Base-by-base conservation (phyloP, 495 filamentous ascomycete species). In the Venustampulla echinocandica region DNA sequence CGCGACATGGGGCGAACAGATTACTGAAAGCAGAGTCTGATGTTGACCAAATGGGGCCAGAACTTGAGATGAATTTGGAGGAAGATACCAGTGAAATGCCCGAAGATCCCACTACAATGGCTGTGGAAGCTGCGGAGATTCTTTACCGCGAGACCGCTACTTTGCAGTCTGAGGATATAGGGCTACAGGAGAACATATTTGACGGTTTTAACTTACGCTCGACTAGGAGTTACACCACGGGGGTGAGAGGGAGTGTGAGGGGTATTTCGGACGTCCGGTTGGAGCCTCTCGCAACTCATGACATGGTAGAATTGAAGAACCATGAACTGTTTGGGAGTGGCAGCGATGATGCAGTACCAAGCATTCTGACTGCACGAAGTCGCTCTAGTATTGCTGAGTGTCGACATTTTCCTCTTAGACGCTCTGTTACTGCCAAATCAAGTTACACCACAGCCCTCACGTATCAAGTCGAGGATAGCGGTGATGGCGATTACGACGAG, bases 1-100 rank as follows among this genome's bases (percentile, higher is more conserved):
- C 65, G 22, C 67, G 64, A 47, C 53, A 66, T 50, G 71, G 71
- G 0, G 53, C 63, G 7, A 60, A 64, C 14, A 52, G 70, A n/a
- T 44, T 52, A 42, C 22, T 20, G 21, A 2, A 42, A 7, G 42
- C 50, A n/a, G 23, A 25, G n/a, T 21, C n/a, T 19, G 23, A 44
- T 15, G 14, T 6, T n/a, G 46, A 37, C 7, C 37, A 21, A n/a
- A 35, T 14, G 4, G 11, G 11, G 18, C 11, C 13, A 35, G 33
- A 35, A 35, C 6, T 7, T 35, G 11, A 10, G n/a, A 35, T 35
- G n/a, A 14, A 4, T 7, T 14, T 35, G 5, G n/a, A 35, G 18
- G 33, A 10, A 40, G 37, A 40, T n/a, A n/a, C n/a, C n/a, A n/a
- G n/a, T n/a, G n/a, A n/a, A n/a, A n/a, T n/a, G n/a, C n/a, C n/a